Conservation (phyloP, 345 rosid genomes). For the Populus tremula region DNA sequence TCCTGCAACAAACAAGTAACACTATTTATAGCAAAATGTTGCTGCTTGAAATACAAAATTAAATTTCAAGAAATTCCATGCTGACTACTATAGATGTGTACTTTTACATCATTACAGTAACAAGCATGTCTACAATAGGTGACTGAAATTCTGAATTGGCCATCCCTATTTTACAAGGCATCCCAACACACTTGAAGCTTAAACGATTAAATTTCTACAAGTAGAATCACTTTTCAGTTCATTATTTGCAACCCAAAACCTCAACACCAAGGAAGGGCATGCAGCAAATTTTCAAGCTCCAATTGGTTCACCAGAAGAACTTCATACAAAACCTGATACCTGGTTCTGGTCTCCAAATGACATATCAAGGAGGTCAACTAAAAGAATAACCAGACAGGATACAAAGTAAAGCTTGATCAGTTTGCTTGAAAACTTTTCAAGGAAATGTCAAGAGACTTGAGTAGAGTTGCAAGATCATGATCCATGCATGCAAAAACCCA, state of each 20-base stretch:
- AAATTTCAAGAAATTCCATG: neutral
- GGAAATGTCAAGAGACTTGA: neutral
- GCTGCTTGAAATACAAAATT: neutral
- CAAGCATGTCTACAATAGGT: too few relatives aligned
- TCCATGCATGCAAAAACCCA: neutral
- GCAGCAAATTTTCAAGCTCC: neutral
- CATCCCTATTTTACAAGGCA: neutral
- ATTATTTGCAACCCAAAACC: neutral
- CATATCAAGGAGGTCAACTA: neutral
- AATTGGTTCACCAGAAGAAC: neutral
- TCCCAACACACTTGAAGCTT: neutral
- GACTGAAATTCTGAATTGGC: too few relatives aligned
- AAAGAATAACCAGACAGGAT: neutral
- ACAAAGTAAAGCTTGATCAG: neutral
- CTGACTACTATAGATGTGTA: too few relatives aligned
- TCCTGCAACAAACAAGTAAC: conserved; percentile 36
- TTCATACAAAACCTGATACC: neutral
- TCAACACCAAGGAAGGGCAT: neutral
- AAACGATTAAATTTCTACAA: neutral
- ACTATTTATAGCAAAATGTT: neutral
- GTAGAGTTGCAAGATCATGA: neutral
- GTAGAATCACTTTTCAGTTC: neutral
- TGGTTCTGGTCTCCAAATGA: neutral
- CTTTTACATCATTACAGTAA: too few relatives aligned
- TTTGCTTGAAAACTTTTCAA: neutral